Conservation (phyloP, 768 basidiomycete species). For the Lentinula lateritia region DNA sequence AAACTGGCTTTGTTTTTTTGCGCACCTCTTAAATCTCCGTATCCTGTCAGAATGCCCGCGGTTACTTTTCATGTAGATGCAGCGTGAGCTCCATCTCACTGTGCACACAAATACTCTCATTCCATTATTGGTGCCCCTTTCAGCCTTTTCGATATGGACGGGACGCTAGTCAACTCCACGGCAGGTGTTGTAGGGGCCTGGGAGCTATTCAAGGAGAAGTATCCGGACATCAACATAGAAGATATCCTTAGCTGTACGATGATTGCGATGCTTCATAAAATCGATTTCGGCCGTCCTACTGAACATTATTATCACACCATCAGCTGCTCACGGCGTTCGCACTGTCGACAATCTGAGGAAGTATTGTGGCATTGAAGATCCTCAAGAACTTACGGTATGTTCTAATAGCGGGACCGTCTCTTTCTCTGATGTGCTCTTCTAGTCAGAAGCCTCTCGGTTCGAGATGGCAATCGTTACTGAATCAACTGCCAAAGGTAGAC, state of each 20-base stretch:
- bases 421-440: background rate
- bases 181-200: conserved; percentile 80
- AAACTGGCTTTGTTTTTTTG: too few relatives aligned
- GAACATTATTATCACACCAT: background rate
- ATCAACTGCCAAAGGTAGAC: conserved; percentile 45
- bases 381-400: conserved; percentile 62
- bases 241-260: conserved; percentile 58
- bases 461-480: conserved; percentile 72
- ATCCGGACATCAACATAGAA: conserved; percentile 58
- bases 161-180: conserved; percentile 78
- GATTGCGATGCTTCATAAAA: conserved; percentile 2
- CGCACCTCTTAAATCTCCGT: background rate
- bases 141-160: conserved; percentile 82
- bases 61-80: conserved; percentile 32
- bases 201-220: conserved; percentile 67
- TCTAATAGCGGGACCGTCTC: background rate
- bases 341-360: conserved; percentile 75
- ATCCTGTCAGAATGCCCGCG: conserved; percentile 20
- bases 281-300: conserved; percentile 1
- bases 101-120: background rate
- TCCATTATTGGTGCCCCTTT: background rate
- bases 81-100: conserved; percentile 22
- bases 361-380: conserved; percentile 65
- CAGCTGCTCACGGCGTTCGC: conserved; percentile 78
- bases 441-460: conserved; percentile 74